Evolutionary conservation across 2,329 filamentous ascomycete species (phyloP).

Genomic region (Fusarium algeriense): DNA sequence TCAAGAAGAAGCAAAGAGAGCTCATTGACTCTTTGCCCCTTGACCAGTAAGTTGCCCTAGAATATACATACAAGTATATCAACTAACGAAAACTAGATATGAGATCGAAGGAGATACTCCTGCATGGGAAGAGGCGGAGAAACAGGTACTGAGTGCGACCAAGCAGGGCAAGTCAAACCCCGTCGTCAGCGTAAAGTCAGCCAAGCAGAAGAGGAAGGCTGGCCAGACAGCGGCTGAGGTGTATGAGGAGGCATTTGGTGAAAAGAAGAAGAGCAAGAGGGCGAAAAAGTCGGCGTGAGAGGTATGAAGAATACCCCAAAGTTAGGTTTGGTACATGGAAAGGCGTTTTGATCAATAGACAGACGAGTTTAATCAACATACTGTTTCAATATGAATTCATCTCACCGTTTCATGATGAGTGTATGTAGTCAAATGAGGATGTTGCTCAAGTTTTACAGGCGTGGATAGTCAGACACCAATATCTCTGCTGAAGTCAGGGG

Average conservation of each 20-base stretch:
- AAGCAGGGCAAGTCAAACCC: slow-evolving; percentile 68
- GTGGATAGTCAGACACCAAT: not conserved
- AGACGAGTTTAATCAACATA: slow-evolving; percentile 35
- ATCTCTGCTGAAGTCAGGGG: not conserved
- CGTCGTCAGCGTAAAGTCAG: slow-evolving; percentile 85
- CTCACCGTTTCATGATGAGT: not conserved
- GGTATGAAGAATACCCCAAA: slow-evolving; percentile 32
- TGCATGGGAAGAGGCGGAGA: slow-evolving; percentile 78
- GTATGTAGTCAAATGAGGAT: not conserved
- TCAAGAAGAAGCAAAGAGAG: slow-evolving; percentile 85
- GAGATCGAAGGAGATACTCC: slow-evolving; percentile 73
- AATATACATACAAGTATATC: not conserved
- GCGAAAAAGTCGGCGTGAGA: slow-evolving; percentile 51
- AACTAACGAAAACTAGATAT: slow-evolving; percentile 59
- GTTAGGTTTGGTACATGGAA: slow-evolving; percentile 40
- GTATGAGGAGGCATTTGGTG: slow-evolving; percentile 71
- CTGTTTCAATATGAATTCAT: slow-evolving; percentile 10
- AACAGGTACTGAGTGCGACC: slow-evolving; percentile 72
- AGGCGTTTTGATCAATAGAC: slow-evolving; percentile 44
- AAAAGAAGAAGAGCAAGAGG: slow-evolving; percentile 66
- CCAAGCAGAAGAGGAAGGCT: slow-evolving; percentile 81
- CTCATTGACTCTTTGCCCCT: slow-evolving; percentile 92
- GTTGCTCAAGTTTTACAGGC: not conserved
- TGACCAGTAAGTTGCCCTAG: slow-evolving; percentile 66
- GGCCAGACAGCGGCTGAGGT: slow-evolving; percentile 67